Base-by-base conservation (phyloP, 805 yeast species). In the Lipomyces sp. region DNA sequence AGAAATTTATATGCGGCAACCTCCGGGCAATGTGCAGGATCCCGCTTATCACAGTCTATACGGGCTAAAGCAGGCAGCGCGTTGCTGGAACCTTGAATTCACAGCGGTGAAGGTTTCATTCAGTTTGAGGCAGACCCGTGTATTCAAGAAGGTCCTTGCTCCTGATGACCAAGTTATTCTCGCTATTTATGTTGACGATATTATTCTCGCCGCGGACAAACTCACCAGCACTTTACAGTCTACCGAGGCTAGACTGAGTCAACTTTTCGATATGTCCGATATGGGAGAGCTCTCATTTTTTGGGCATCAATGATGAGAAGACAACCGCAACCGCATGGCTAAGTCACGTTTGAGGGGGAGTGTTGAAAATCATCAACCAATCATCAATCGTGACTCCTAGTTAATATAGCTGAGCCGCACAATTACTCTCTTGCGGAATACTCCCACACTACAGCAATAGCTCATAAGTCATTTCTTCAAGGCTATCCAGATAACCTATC, bases 171-270 rank as follows among this genome's bases (percentile, higher is more conserved):
- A 10, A 4, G n/a, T 24, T 66, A 3, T n/a, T 59, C 13, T 32
- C 67, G 53, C 71, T 2, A 66, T 32, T 59, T 67, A 67, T 53
- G 71, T 67, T 39, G 71, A 67, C 64, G 69, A 67, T 53, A 42
- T 67, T 11, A 53, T 67, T 18, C 64, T 67, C 30, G 45, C 54
- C 11, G 64, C 65, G 4, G 64, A 64, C 18, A 50, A 39, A n/a
- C n/a, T n/a, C 59, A n/a, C 57, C 10, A 2, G 57, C 29, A 37
- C 48, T 8, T 54, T 65, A 13, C 59, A 64, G 11, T 39, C 50
- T 59, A 10, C 57, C 11, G 58, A 64, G 34, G 56, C n/a, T 48
- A 11, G 30, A 10, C 24, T 65, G 39, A 11, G 34, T 15, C 35
- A 37, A 51, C 32, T 63, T n/a, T 67, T 67, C 29, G 53, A 67